A percentile compares a stretch with the other conserved stretches of the same genome.
phyloP scores from a whole-genome alignment of 805 yeast genomes.

The Pichia phayaonensis region DNA sequence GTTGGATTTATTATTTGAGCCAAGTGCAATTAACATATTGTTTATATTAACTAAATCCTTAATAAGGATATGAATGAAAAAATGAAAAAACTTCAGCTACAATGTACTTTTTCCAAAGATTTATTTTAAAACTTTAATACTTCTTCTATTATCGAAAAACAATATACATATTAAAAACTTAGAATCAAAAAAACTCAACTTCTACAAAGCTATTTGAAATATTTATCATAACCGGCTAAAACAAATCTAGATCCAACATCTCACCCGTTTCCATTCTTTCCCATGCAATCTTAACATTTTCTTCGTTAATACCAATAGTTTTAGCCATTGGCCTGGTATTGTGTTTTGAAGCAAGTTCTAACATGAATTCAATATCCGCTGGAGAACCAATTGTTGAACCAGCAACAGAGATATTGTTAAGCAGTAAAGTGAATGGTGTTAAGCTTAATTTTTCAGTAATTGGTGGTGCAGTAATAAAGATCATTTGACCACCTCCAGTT shows the following conservation, averaged over 20 bases:
- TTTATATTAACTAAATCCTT: too few relatives aligned
- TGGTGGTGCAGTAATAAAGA: conserved; percentile 28
- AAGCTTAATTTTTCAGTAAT: conserved; percentile 27
- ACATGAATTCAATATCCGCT: conserved; percentile 39
- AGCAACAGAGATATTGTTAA: conserved; percentile 24
- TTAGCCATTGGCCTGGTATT: conserved; percentile 46
- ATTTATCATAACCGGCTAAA: conserved; percentile 40
- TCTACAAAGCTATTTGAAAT: conserved; percentile 2
- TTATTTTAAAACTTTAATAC: too few relatives aligned
- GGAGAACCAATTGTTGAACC: conserved; percentile 37
- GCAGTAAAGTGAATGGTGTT: conserved; percentile 30
- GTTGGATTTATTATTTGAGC: too few relatives aligned
- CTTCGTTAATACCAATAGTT: conserved; percentile 39
- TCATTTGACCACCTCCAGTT: conserved; percentile 27
- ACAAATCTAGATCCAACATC: conserved; percentile 49
- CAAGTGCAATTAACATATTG: too few relatives aligned
- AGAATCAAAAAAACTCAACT: neutral
- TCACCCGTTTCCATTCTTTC: conserved; percentile 41
- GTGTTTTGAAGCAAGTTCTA: conserved; percentile 40
- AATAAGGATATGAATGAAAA: too few relatives aligned
- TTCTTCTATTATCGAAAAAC: too few relatives aligned
- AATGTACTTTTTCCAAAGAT: too few relatives aligned
- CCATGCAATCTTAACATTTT: conserved; percentile 37
- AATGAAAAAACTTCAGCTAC: too few relatives aligned
- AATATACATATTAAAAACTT: too few relatives aligned